Evolutionary conservation across 306 rosid species (phyloP), one percentile per base, ranked within the genome.

Genomic region (Psophocarpus tetragonolobus): DNA sequence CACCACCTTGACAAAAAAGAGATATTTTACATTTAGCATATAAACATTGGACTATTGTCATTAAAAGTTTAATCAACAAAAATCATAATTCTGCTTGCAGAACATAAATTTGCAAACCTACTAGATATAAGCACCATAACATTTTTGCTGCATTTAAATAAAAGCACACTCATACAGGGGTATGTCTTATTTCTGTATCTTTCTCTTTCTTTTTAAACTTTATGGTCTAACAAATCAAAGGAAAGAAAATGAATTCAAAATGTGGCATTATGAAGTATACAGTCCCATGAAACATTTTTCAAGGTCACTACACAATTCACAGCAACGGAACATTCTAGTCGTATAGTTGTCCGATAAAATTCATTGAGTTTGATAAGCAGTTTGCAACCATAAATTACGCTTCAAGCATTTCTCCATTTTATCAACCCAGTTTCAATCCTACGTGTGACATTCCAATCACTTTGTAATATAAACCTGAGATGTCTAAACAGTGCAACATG

Each of bases 1-100:
- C 78, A 75, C 68, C 81, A 75, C 68, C 81, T 61, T 64, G 69
- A 41, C 23, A 27, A 50, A 74, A 36, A 24, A 47, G 57, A 58
- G 6, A 47, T 18, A 27, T n/a, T 45, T 61, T 72, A 81, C 33
- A 27, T 48, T 26, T 61, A 69, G 32, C 18, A 39, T 60, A 75
- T 17, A 50, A 75, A 68, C 12, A 60, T 57, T 47, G 72, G 45
- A 32, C 68, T 38, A n/a, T 20, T 68, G 47, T 58, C 75, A 67
- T 47, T 68, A 58, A n/a, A 66, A 66, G 27, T 56, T 32, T 33
- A 67, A 66, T 64, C 53, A 82, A 18, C n/a, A n/a, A 33, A 21
- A 67, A 29, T 20, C 36, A 69, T 9, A 70, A 50, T 38, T 45
- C 15, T 47, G 73, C 69, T 70, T 51, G 10, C 60, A 76, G 7